phyloP scores from a whole-genome alignment of 2,329 filamentous ascomycete species.

The Tolypocladium guangdongense region DNA sequence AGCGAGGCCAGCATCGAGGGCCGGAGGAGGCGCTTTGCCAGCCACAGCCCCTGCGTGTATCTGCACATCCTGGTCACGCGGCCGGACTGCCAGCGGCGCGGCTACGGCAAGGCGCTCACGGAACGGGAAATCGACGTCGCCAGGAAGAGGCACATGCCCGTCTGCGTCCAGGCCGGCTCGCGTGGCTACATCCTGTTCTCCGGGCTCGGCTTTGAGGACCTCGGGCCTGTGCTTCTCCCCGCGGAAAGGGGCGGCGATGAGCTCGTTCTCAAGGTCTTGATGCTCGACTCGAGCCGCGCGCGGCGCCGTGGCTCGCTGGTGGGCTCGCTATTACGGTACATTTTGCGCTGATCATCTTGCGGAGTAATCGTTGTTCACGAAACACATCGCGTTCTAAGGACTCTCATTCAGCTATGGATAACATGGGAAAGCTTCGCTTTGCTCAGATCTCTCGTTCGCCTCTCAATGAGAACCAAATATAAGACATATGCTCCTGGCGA shows the following conservation, averaged over 20 bases:
- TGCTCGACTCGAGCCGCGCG: conserved; percentile 13
- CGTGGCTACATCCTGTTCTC: conserved; percentile 9
- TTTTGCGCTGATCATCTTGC: background rate
- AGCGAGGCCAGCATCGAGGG: background rate
- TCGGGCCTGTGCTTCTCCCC: conserved; percentile 5
- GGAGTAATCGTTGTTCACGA: background rate
- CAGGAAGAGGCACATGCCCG: background rate
- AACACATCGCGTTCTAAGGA: background rate
- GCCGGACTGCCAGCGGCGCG: conserved; percentile 6
- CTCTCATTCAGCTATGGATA: background rate
- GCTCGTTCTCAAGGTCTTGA: conserved; percentile 5
- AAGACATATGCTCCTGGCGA: too few species aligned
- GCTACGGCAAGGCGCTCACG: conserved; percentile 7
- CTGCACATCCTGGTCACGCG: conserved; percentile 7
- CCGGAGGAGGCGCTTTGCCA: background rate
- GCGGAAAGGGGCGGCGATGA: conserved; percentile 2
- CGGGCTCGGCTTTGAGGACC: conserved; percentile 7
- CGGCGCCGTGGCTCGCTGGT: background rate
- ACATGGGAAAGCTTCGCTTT: too few species aligned
- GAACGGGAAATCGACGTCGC: conserved; percentile 2
- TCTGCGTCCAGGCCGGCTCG: conserved; percentile 5
- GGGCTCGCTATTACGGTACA: background rate
- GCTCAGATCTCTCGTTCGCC: too few species aligned
- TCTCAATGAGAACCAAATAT: too few species aligned
- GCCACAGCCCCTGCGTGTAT: conserved; percentile 2